These are phyloP conservation scores for Cyberlindnera maclurae DNA, from an alignment of 805 yeast genomes.

Conservation along the genomic window DNA sequence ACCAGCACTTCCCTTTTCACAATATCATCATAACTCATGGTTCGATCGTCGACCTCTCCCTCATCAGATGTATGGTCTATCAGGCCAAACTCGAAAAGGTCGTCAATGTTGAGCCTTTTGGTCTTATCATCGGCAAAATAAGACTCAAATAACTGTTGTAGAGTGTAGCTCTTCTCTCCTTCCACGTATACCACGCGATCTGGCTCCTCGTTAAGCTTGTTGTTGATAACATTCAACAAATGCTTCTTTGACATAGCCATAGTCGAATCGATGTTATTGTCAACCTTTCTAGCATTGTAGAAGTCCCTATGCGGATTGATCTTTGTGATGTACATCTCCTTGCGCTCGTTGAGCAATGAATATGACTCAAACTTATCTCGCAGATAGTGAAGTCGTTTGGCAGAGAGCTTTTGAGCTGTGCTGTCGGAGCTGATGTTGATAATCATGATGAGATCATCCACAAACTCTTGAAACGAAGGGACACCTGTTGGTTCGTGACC, in stretches of 20 bases:
- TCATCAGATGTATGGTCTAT: conserved; percentile 21
- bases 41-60: conserved; percentile 21
- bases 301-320: conserved; percentile 36
- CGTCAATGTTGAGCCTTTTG: conserved; percentile 23
- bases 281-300: conserved; percentile 37
- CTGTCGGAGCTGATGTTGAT: conserved; percentile 14
- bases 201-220: conserved; percentile 30
- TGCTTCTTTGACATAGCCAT: conserved; percentile 99
- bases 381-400: conserved; percentile 26
- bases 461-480: conserved; percentile 27
- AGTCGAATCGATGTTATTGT: conserved; percentile 91
- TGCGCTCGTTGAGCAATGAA: conserved; percentile 27
- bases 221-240: conserved; percentile 33
- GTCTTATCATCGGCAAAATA: conserved; percentile 25
- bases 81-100: conserved; percentile 23
- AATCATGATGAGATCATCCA: conserved; percentile 24
- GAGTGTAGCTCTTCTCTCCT: conserved; percentile 19
- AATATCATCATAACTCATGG: conserved; percentile 16
- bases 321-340: conserved; percentile 30
- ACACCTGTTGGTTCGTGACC: conserved; percentile 13
- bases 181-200: conserved; percentile 27
- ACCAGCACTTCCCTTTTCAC: conserved; percentile 22
- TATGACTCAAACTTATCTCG: conserved; percentile 30
- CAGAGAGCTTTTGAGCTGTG: conserved; percentile 13
- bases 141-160: conserved; percentile 21